These are phyloP conservation scores for Bruguiera parviflora DNA, from an alignment of 345 rosid genomes.

Conservation along the genomic window DNA sequence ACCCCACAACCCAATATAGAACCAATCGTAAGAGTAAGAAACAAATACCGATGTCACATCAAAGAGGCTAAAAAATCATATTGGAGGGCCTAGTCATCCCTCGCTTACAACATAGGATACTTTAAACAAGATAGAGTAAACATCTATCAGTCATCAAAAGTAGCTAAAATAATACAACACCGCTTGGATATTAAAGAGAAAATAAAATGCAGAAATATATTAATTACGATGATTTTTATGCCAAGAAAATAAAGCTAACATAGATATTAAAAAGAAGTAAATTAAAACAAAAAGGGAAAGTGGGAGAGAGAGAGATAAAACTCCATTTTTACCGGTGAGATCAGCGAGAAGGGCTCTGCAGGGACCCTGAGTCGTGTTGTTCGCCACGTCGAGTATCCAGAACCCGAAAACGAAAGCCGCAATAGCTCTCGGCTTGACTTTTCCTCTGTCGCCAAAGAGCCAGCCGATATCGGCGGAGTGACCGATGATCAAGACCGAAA, in stretches of 20 bases:
- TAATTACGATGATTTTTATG: constrained; percentile 1
- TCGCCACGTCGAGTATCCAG: constrained; percentile 93
- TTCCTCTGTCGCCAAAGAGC: constrained; percentile 70
- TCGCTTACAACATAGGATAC: background rate
- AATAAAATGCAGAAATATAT: background rate
- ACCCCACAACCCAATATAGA: background rate
- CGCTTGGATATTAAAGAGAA: background rate
- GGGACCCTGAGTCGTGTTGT: constrained; percentile 93
- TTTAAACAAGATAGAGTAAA: background rate
- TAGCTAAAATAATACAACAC: background rate
- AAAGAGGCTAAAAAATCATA: background rate
- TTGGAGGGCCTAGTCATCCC: background rate
- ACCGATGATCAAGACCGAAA: constrained; percentile 67
- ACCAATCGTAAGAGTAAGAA: background rate
- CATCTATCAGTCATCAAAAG: background rate
- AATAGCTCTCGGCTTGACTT: constrained; percentile 65
- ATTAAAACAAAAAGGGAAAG: background rate
- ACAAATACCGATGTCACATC: background rate
- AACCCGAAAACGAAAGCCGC: constrained; percentile 77
- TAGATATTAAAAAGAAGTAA: background rate
- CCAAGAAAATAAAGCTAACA: background rate
- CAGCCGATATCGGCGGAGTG: constrained; percentile 92
- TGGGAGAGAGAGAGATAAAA: background rate
- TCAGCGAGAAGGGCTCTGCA: constrained; percentile 95
- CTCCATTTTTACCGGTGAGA: constrained; percentile 64